Base-by-base conservation (phyloP, 1,139 yeast species). In the Yamadazyma diospyri region DNA sequence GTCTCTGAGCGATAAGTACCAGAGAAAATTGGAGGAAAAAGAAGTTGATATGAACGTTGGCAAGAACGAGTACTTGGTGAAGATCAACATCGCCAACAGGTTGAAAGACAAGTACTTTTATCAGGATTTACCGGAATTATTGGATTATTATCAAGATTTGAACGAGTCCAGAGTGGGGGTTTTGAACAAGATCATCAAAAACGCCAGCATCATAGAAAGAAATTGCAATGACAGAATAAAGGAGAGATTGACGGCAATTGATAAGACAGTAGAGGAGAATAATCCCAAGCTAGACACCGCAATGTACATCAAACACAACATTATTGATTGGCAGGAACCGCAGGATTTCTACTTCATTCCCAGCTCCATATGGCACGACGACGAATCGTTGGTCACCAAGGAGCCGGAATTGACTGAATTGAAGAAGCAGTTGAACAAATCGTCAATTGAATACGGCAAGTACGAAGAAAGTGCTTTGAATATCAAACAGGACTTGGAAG, bases 281-380 rank as follows among this genome's bases (percentile, higher is more conserved):
- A 61, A 72, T 32, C 94, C 95, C 1, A 64, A 64, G 28, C 64
- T 88, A 35, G 97, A 88, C 57, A 74, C 89, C 1, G 82, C 87
- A 23, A 92, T 94, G 97, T 94, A 81, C 59, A 78, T 88, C 37
- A 88, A 88, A 51, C 99, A 94, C 59, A 94, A 94, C 51, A 39
- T 64, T 16, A 50, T 66, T 15, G 72, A 71, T 22, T 92, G 97
- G 97, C 67, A 69, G 30, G 97, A 88, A 48, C 98, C 97, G 0
- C 64, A 64, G 5, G 97, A 92, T 57, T 86, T 82, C 52, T 73
- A 76, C 45, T 94, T 82, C 50, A 75, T 86, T 44, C 97, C 97
- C 1, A 81, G 95, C 25, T 80, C 89, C 21, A 83, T 94, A 31
- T 94, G 98, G 98, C 97, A 89, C 57, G 98, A 92, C 51, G 97